Base-by-base conservation (phyloP, 179 eudicot species). In the Patellifolia procumbens region DNA sequence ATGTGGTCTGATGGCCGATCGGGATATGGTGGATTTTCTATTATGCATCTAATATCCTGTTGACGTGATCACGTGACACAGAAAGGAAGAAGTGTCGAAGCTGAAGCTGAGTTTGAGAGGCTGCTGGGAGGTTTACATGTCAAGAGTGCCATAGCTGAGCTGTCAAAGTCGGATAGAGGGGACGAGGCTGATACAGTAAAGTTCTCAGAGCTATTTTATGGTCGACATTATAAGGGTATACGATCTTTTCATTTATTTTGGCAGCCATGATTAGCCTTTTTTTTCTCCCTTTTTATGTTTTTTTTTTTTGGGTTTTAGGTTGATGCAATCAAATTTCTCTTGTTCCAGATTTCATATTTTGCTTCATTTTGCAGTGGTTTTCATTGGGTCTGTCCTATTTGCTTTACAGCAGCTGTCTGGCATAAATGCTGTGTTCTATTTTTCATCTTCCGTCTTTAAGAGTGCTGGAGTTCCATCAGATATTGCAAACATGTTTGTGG, bases 361-460 rank as follows among this genome's bases (percentile, higher is more conserved):
- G 58, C 63, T 83, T 79, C 78, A 58, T 83, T 81, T 82, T 83
- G 81, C 98, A 94, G 97, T 94, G 76, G 91, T 94, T 82, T 86
- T 89, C 83, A 86, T 89, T 66, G 98, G 98, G 51, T 86, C 97
- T 63, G 82, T 76, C 81, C 89, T 94, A 72, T 91, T 87, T 89
- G 96, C 90, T 80, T 86, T 94, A 64, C 98, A 94, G 87, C 98
- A 94, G 84, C 84, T 92, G 79, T 94, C 98, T 53, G 98, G 98
- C 51, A 92, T 94, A 88, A 94, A 94, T 77, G 96, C 97, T 77
- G 91, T 94, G 74, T 94, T 94, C 85, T 94, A 89, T 87, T 94
- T 94, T 89, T 94, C 98, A 53, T 94, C 98, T 75, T 86, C 90
- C 70, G 98, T 94, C 60, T 94, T 94, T 83, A 89, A 68, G 80